These are phyloP conservation scores for Ophiostoma montium DNA, from an alignment of 2,329 filamentous ascomycete genomes.

Conservation along the genomic window DNA sequence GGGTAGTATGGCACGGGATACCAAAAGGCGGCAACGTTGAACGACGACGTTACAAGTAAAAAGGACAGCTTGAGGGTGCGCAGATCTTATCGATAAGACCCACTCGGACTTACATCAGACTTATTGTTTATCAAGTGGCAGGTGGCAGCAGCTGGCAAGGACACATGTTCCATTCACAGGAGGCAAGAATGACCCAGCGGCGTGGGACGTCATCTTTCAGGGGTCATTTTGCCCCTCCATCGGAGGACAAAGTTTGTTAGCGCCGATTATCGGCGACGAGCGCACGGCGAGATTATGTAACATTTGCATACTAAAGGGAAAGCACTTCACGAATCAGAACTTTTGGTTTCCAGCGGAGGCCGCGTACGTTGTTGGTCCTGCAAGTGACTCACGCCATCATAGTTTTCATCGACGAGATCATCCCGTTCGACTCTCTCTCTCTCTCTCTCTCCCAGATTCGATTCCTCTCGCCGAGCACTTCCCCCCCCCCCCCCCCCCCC, in stretches of 20 bases:
- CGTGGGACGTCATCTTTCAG: too few species aligned
- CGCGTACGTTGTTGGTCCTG: not conserved
- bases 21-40: too few species aligned
- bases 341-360: not conserved
- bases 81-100: constrained; percentile 1
- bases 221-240: not conserved
- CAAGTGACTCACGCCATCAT: not conserved
- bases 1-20: not conserved
- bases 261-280: not conserved
- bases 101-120: not conserved
- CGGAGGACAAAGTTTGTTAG: not conserved
- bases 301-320: not conserved
- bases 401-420: too few species aligned
- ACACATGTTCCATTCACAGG: too few species aligned
- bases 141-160: not conserved
- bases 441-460: constrained; percentile 6
- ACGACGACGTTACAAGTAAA: not conserved
- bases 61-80: constrained; percentile 7
- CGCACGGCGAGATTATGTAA: constrained; percentile 2
- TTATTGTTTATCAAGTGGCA: not conserved
- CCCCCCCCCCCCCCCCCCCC: not conserved
- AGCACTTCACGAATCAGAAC: not conserved
- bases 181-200: too few species aligned
- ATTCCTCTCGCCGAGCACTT: not conserved
- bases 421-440: not conserved